Base-by-base conservation (phyloP, 2,329 filamentous ascomycete species). In the Cadophora sp. region DNA sequence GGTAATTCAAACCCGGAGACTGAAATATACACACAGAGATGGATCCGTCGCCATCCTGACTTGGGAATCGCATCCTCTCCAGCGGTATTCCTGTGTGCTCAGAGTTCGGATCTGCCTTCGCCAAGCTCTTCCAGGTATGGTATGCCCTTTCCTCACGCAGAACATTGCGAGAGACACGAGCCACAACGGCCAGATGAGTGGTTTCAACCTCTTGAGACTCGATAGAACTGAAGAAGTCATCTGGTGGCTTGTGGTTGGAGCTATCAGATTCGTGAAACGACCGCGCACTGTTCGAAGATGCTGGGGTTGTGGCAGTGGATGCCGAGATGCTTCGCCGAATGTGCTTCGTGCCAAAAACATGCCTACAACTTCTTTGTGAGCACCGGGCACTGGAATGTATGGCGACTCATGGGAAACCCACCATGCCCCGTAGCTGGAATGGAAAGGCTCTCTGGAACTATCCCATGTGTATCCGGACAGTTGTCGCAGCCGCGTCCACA, bases 361-460 rank as follows among this genome's bases (percentile, higher is more conserved):
- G 89, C 88, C 87, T 89, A 72, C 22, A 29, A 34, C 48, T 46
- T 22, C 34, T 22, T 43, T n/a, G 64, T 58, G 24, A 34, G 46
- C 19, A 22, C 22, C 19, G 24, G 14, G 46, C 16, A 24, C 16
- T 5, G n/a, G 9, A 11, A 22, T 50, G n/a, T n/a, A n/a, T 4
- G 8, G 7, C 1, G 4, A 50, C 19, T 50, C 8, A 11, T 50
- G 46, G 9, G 8, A 24, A 50, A 75, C 80, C 75, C 82, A 89
- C 93, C 94, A 98, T 82, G 94, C 94, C 79, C 97, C 93, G 80
- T 97, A 97, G 75, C 90, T 93, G 62, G 87, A 86, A 76, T 90
- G 88, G 66, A 86, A 82, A 11, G 87, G 87, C 29, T 79, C 79
- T 67, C 76, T 79, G 16, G 86, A 84, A 73, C 92, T 90, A 79